These are phyloP conservation scores for Capronia americana DNA, from an alignment of 2,329 filamentous ascomycete species.

Conservation along the genomic window DNA sequence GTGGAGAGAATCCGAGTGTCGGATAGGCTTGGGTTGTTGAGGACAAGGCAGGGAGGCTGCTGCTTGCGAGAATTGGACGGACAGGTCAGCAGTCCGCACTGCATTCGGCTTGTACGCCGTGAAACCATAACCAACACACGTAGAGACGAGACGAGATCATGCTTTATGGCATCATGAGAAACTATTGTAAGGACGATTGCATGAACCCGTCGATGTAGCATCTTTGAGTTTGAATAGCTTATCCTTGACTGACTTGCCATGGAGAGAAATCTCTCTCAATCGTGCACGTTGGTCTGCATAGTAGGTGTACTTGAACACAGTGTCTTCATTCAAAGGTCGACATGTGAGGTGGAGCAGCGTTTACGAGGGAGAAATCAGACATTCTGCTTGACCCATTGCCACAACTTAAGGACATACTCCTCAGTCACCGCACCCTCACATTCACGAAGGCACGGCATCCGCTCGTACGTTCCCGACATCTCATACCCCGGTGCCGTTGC, in stretches of 20 bases:
- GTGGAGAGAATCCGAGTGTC: neutral
- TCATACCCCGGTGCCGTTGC: conserved; percentile 2
- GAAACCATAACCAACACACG: conserved; percentile 13
- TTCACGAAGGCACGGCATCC: conserved; percentile 21
- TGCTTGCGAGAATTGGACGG: neutral
- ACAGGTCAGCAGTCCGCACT: neutral
- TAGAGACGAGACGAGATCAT: conserved; percentile 15
- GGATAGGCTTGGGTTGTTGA: neutral
- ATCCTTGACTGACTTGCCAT: neutral
- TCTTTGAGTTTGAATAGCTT: neutral
- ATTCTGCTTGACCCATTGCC: conserved; percentile 35
- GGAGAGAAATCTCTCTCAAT: neutral
- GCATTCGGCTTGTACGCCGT: neutral
- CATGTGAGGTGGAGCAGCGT: too few relatives aligned
- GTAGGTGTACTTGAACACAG: neutral
- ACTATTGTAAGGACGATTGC: neutral
- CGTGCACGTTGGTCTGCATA: neutral
- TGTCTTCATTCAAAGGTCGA: too few relatives aligned
- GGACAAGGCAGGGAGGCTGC: neutral
- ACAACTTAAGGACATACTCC: conserved; percentile 31
- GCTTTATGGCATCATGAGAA: conserved; percentile 20
- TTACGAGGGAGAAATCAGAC: neutral
- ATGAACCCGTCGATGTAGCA: neutral
- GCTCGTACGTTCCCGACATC: conserved; percentile 22
- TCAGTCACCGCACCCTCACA: conserved; percentile 17